Base-by-base conservation (phyloP, 352 stramenopile species). In the Aphanomyces cochlioides region DNA sequence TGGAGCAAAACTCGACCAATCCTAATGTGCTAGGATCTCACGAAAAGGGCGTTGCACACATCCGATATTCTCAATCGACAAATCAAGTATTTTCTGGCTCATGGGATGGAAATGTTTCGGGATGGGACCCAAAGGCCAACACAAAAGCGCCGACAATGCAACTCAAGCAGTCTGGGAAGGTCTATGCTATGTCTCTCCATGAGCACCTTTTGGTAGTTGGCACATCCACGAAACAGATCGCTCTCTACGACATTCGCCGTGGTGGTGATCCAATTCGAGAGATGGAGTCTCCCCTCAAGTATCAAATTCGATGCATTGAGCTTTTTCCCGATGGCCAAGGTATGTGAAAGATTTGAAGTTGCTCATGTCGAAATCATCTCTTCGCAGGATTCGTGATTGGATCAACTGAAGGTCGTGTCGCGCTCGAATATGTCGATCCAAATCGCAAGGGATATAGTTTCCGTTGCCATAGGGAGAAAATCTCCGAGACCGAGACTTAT, bases 361-460 rank as follows among this genome's bases (percentile, higher is more conserved):
- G 28, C 53, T 28, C 58, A 66, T 66, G 39, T 19, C 19, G 12
- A 19, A 12, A 28, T 45, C 28, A 56, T 54, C 13, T 13, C 53
- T 67, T 17, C 15, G 75, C 72, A 3, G 88, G 96, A 2, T 97
- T 96, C 72, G 96, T 94, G 1, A 74, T 99, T 21, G 92, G 89
- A 13, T 98, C 92, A 56, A 97, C 99, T 69, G 97, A 99, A 77
- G 97, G 97, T 7, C 84, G 96, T 38, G 96, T 99, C 13, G 95
- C 92, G 13, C 93, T 99, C 58, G 96, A 99, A 78, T 99, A 98
- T 78, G 83, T 98, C 66, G 78, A 88, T 43, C 75, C 75, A 36
- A 69, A 56, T 7, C 63, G 73, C 45, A 74, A 40, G 40, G 56
- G 63, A 72, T 99, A 98, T 78, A 94, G 96, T 41, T 99, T 99